These are phyloP conservation scores for Usnea hakonensis DNA, from an alignment of 495 filamentous ascomycete species.

Conservation along the genomic window DNA sequence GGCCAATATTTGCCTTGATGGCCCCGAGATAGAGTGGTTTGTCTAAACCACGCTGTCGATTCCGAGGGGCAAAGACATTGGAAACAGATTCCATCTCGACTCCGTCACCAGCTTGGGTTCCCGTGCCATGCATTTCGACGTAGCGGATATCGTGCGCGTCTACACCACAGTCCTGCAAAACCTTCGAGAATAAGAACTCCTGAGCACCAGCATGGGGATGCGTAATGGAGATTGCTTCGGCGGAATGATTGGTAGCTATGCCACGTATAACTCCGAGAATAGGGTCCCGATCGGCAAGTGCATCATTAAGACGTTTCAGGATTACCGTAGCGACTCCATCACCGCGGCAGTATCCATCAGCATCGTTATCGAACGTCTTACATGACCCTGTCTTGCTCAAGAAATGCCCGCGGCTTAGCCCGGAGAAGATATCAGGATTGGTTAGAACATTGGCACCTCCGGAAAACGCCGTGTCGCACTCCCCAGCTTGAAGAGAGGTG, in stretches of 20 bases:
- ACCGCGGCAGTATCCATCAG: slow-evolving; percentile 72
- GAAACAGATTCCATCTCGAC: slow-evolving; percentile 71
- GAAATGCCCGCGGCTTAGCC: slow-evolving; percentile 76
- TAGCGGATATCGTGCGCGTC: slow-evolving; percentile 67
- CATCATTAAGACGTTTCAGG: slow-evolving; percentile 69
- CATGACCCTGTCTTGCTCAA: slow-evolving; percentile 64
- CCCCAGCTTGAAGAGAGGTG: slow-evolving; percentile 64
- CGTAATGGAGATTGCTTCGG: slow-evolving; percentile 72
- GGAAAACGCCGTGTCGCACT: slow-evolving; percentile 75
- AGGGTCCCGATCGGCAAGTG: slow-evolving; percentile 63
- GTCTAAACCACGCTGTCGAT: slow-evolving; percentile 43
- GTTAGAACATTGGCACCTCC: slow-evolving; percentile 74
- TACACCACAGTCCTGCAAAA: slow-evolving; percentile 58
- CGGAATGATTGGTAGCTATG: slow-evolving; percentile 67
- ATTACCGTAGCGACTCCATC: slow-evolving; percentile 66
- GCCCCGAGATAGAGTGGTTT: slow-evolving; percentile 75
- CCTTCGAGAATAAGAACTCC: slow-evolving; percentile 52
- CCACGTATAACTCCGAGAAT: slow-evolving; percentile 62
- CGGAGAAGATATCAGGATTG: slow-evolving; percentile 75
- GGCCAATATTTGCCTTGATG: slow-evolving; percentile 76
- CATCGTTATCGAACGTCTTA: slow-evolving; percentile 68
- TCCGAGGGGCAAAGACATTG: slow-evolving; percentile 67
- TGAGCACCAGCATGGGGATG: slow-evolving; percentile 66
- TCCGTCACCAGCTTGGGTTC: slow-evolving; percentile 74
- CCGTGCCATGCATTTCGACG: slow-evolving; percentile 83